These are phyloP conservation scores for Alternaria incomplexa DNA, from an alignment of 2,329 filamentous ascomycete genomes.

Conservation along the genomic window DNA sequence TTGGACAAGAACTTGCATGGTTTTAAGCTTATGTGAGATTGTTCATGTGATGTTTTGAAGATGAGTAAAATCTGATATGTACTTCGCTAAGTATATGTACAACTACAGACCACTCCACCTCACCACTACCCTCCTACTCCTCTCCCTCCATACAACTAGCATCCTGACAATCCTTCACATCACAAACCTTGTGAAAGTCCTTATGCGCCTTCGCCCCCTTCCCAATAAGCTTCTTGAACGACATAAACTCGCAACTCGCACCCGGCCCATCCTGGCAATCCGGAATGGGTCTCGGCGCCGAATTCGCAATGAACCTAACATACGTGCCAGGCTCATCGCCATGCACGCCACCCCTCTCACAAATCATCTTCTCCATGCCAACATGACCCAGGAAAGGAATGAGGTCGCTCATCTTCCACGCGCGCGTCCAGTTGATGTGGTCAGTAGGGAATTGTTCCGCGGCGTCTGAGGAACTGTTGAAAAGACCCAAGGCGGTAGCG, in stretches of 20 bases:
- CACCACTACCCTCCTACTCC: neutral
- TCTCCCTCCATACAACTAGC: neutral
- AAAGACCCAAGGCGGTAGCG: constrained; percentile 69
- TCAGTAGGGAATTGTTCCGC: constrained; percentile 68
- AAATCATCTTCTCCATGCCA: constrained; percentile 69
- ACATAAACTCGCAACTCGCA: constrained; percentile 55
- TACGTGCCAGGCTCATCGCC: constrained; percentile 52
- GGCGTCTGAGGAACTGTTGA: constrained; percentile 70
- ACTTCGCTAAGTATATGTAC: neutral
- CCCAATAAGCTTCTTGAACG: constrained; percentile 52
- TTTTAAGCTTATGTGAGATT: no score
- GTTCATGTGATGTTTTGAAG: no score
- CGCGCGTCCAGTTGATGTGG: constrained; percentile 63
- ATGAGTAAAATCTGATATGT: no score
- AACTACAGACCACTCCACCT: neutral
- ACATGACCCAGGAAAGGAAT: constrained; percentile 70
- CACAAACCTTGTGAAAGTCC: constrained; percentile 40
- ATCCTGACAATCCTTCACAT: constrained; percentile 24
- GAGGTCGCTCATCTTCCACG: constrained; percentile 68
- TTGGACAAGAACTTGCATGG: neutral
- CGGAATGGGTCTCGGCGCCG: constrained; percentile 55
- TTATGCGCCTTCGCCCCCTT: constrained; percentile 45
- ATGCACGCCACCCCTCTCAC: constrained; percentile 59
- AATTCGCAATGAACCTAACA: constrained; percentile 60
- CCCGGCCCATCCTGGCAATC: constrained; percentile 57